Evolutionary conservation across 2,329 filamentous ascomycete genomes (phyloP).

Genomic region (Xylariaceae sp.): DNA sequence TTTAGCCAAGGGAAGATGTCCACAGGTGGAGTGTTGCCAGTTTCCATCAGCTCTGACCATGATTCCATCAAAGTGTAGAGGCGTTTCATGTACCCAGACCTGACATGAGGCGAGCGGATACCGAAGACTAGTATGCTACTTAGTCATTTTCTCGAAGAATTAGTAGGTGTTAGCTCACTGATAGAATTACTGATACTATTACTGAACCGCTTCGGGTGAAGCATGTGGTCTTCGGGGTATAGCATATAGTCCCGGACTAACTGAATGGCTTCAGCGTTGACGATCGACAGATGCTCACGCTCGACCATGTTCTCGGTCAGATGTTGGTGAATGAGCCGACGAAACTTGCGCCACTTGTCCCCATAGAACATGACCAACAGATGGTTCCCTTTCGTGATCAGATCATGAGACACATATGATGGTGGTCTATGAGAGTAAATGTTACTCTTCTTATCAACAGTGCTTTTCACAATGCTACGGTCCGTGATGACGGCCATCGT

Average conservation of each 20-base stretch:
- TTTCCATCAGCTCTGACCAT: slow-evolving; percentile 41
- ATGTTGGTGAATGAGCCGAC: slow-evolving; percentile 43
- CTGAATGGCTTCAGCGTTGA: slow-evolving; percentile 46
- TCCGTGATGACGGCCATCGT: slow-evolving; percentile 30
- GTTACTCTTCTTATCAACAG: slow-evolving; percentile 40
- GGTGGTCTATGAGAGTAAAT: slow-evolving; percentile 41
- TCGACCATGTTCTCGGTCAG: slow-evolving; percentile 43
- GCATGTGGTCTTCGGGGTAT: slow-evolving; percentile 40
- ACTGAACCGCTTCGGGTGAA: slow-evolving; percentile 43
- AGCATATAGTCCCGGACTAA: slow-evolving; percentile 42
- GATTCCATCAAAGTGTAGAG: slow-evolving; percentile 25
- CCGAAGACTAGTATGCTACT: slow-evolving; percentile 27
- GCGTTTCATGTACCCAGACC: slow-evolving; percentile 5
- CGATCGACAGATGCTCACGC: slow-evolving; percentile 35
- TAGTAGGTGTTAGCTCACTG: slow-evolving; percentile 6
- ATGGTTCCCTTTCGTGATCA: slow-evolving; percentile 45
- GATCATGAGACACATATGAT: slow-evolving; percentile 36
- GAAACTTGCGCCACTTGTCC: slow-evolving; percentile 40
- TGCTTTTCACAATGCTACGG: slow-evolving; percentile 6
- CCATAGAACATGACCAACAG: slow-evolving; percentile 41
- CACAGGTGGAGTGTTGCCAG: slow-evolving; percentile 45
- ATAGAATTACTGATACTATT: slow-evolving; percentile 46
- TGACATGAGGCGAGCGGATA: slow-evolving; percentile 25
- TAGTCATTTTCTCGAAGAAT: neutral
- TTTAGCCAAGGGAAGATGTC: slow-evolving; percentile 44